These are phyloP conservation scores for Apiotrichum siamense DNA, from an alignment of 1,284 basidiomycete genomes.

Conservation along the genomic window DNA sequence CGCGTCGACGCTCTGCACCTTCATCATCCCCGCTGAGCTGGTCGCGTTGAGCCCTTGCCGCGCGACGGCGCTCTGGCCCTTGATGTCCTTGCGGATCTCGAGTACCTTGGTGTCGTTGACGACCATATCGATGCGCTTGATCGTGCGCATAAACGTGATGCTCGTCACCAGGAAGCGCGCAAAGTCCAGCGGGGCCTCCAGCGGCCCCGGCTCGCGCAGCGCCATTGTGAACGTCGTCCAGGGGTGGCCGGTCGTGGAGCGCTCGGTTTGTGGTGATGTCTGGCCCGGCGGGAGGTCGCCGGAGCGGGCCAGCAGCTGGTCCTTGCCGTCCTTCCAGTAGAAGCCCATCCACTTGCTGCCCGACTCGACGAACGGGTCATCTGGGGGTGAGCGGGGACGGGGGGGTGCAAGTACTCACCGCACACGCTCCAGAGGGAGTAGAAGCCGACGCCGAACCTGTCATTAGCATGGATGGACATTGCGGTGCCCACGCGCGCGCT, in stretches of 20 bases:
- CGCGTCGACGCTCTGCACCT: constrained; percentile 58
- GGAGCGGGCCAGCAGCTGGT: constrained; percentile 72
- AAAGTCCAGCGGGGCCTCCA: constrained; percentile 77
- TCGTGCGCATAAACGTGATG: constrained; percentile 85
- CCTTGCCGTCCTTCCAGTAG: constrained; percentile 90
- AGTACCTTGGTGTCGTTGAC: constrained; percentile 74
- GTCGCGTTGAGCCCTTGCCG: constrained; percentile 48
- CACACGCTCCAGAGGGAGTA: constrained; percentile 52
- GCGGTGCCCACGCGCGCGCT: no score
- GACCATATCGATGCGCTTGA: constrained; percentile 69
- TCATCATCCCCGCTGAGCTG: constrained; percentile 58
- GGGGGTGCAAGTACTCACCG: constrained; percentile 21
- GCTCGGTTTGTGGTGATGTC: constrained; percentile 23
- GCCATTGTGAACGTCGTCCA: constrained; percentile 93
- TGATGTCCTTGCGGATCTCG: constrained; percentile 63
- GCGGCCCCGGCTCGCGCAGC: constrained; percentile 72
- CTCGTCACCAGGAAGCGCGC: constrained; percentile 85
- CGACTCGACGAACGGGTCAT: constrained; percentile 87
- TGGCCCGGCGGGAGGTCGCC: constrained; percentile 57
- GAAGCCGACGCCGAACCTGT: constrained; percentile 50
- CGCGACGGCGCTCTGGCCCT: constrained; percentile 57
- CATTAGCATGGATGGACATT: neutral
- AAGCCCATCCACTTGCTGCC: constrained; percentile 92
- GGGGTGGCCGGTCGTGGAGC: constrained; percentile 42
- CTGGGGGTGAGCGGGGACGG: constrained; percentile 40